These are phyloP conservation scores for Vicia faba DNA, from an alignment of 306 rosid species.

Conservation along the genomic window DNA sequence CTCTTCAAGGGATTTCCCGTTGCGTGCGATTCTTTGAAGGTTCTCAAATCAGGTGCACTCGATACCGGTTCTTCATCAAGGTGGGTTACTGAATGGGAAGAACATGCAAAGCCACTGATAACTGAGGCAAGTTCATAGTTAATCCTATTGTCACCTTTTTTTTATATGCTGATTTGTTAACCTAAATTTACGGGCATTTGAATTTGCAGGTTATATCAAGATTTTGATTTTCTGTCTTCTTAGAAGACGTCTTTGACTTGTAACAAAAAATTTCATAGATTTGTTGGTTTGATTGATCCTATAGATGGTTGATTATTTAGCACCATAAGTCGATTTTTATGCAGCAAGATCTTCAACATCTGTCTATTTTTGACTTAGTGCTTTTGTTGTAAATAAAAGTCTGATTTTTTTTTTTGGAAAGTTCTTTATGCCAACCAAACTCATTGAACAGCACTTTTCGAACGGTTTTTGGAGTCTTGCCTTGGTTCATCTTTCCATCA, in stretches of 20 bases:
- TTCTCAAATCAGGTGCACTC: conserved; percentile 62
- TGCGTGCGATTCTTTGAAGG: conserved; percentile 60
- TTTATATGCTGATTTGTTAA: conserved; percentile 19
- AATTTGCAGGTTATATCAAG: conserved; percentile 48
- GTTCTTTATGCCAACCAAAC: neutral
- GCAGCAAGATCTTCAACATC: conserved; percentile 32
- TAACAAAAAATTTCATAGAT: conserved; percentile 4
- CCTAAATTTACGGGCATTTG: conserved; percentile 12
- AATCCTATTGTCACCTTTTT: conserved; percentile 15
- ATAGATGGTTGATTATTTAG: conserved; percentile 15
- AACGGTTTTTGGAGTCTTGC: neutral
- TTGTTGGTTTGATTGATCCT: conserved; percentile 15
- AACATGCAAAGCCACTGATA: conserved; percentile 81
- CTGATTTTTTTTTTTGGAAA: neutral
- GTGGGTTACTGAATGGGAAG: conserved; percentile 92
- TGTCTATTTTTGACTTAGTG: conserved; percentile 23
- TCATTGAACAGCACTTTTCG: neutral
- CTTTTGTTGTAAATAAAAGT: conserved; percentile 26
- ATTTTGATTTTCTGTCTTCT: conserved; percentile 36
- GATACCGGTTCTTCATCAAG: conserved; percentile 70
- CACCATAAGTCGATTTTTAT: conserved; percentile 30
- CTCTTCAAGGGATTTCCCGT: conserved; percentile 89
- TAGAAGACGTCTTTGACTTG: conserved; percentile 14
- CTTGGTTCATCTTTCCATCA: neutral
- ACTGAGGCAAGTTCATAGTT: conserved; percentile 57